Percentiles rank a stretch among this genome's conserved stretches.
Evolutionary conservation across 2,329 filamentous ascomycete genomes (phyloP).

Genomic region (Pseudofabraea citricarpa): DNA sequence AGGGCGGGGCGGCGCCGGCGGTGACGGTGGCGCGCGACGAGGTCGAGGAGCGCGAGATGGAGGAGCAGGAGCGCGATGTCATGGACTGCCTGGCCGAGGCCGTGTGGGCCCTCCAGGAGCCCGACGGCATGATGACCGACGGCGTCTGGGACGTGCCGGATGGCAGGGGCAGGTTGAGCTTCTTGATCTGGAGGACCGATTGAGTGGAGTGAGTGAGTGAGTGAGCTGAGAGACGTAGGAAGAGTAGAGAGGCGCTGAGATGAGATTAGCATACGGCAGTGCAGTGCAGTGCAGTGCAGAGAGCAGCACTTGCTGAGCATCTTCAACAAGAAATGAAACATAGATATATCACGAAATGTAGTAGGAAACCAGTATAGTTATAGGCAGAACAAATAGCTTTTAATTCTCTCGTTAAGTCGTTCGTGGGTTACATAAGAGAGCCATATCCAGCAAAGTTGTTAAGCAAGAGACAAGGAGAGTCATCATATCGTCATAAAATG

Average conservation of each 20-base stretch:
- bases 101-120: slow-evolving; percentile 10
- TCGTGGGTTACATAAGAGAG: slow-evolving; percentile 34
- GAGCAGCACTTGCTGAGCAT: too few relatives aligned
- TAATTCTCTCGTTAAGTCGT: slow-evolving; percentile 36
- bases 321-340: too few relatives aligned
- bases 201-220: too few relatives aligned
- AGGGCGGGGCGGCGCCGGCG: slow-evolving; percentile 9
- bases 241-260: too few relatives aligned
- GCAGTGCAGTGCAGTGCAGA: too few relatives aligned
- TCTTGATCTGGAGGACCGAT: slow-evolving; percentile 22
- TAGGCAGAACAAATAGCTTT: slow-evolving; percentile 34
- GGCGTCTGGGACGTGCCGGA: slow-evolving; percentile 14
- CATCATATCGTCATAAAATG: slow-evolving; percentile 6
- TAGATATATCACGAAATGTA: too few relatives aligned
- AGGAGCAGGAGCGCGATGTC: background rate
- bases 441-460: slow-evolving; percentile 15
- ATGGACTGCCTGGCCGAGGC: slow-evolving; percentile 12
- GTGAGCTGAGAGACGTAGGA: too few relatives aligned
- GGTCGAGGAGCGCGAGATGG: slow-evolving; percentile 3
- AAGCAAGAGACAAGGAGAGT: slow-evolving; percentile 3
- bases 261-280: too few relatives aligned
- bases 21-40: slow-evolving; percentile 1
- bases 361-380: slow-evolving; percentile 32
- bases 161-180: slow-evolving; percentile 13
- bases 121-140: slow-evolving; percentile 12